phyloP scores from a whole-genome alignment of 805 yeast genomes.

The Lipomyces yamanashiensis region DNA sequence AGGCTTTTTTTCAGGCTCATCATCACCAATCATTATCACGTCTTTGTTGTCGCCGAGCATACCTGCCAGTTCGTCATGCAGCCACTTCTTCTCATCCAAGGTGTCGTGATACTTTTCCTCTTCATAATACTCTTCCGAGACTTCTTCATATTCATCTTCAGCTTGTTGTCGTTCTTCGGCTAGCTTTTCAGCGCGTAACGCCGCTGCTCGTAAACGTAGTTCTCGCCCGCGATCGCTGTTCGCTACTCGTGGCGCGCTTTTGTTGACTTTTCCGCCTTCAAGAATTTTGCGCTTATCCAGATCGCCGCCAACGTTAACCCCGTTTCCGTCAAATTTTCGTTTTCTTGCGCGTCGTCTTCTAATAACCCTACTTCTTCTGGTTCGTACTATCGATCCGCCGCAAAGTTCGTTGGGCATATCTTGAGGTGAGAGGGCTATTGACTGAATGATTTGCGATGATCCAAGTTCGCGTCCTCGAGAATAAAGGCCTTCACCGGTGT shows the following conservation, averaged over 20 bases:
- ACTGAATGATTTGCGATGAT: slow-evolving; percentile 21
- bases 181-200: slow-evolving; percentile 36
- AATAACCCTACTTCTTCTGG: slow-evolving; percentile 20
- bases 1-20: background rate
- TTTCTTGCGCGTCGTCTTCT: slow-evolving; percentile 21
- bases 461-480: slow-evolving; percentile 32
- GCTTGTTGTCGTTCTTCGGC: slow-evolving; percentile 38
- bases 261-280: slow-evolving; percentile 34
- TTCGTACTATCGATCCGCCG: slow-evolving; percentile 33
- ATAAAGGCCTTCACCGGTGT: slow-evolving; percentile 38
- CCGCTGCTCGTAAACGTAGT: slow-evolving; percentile 32
- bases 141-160: slow-evolving; percentile 37
- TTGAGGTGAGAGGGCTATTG: slow-evolving; percentile 20
- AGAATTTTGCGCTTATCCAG: slow-evolving; percentile 22
- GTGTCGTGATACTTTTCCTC: slow-evolving; percentile 44
- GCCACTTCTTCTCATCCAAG: slow-evolving; percentile 30
- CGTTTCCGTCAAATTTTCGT: slow-evolving; percentile 34
- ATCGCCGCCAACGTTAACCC: slow-evolving; percentile 29
- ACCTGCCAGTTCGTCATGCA: slow-evolving; percentile 24
- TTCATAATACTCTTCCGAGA: slow-evolving; percentile 48
- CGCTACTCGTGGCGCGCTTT: slow-evolving; percentile 32
- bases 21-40: slow-evolving; percentile 11
- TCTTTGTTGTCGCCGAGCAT: slow-evolving; percentile 17
- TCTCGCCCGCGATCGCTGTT: slow-evolving; percentile 33
- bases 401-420: slow-evolving; percentile 36